Conservation (phyloP, 1,139 yeast genomes). For the Yamadazyma buinensis region DNA sequence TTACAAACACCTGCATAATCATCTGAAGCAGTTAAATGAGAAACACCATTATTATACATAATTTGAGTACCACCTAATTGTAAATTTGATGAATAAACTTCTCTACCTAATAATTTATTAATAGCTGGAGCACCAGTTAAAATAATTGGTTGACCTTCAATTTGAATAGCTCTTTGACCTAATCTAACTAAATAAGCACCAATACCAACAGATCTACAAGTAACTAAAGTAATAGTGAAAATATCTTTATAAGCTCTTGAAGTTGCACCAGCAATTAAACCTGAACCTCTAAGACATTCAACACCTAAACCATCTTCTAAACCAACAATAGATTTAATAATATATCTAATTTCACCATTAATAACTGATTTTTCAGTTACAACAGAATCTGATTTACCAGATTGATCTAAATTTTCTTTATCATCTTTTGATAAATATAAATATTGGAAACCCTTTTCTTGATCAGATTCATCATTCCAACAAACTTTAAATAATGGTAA, state of each 20-base stretch:
- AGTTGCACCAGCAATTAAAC: conserved; percentile 97
- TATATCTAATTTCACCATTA: conserved; percentile 75
- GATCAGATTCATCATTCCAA: conserved; percentile 77
- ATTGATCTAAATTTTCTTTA: conserved; percentile 53
- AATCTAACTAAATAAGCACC: conserved; percentile 97
- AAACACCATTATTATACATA: conserved; percentile 97
- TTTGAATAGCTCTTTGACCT: conserved; percentile 98
- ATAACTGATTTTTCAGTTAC: conserved; percentile 79
- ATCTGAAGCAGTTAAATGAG: conserved; percentile 92
- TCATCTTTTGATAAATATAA: conserved; percentile 76
- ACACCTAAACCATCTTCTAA: conserved; percentile 97
- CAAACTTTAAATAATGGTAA: conserved; percentile 86
- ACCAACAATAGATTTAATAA: conserved; percentile 85
- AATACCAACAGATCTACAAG: conserved; percentile 98
- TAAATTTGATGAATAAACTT: conserved; percentile 92
- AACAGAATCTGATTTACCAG: conserved; percentile 59
- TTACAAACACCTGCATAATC: conserved; percentile 95
- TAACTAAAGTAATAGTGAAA: conserved; percentile 91
- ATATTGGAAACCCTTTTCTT: conserved; percentile 86
- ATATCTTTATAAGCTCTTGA: conserved; percentile 96
- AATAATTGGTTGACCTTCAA: conserved; percentile 97
- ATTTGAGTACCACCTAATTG: conserved; percentile 99
- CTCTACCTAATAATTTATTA: conserved; percentile 92
- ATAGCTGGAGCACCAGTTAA: conserved; percentile 99
- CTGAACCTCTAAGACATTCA: conserved; percentile 96